Percentiles rank a stretch among this genome's conserved stretches.
Evolutionary conservation across 345 rosid species (phyloP).

Genomic region (Citrus hindsii): DNA sequence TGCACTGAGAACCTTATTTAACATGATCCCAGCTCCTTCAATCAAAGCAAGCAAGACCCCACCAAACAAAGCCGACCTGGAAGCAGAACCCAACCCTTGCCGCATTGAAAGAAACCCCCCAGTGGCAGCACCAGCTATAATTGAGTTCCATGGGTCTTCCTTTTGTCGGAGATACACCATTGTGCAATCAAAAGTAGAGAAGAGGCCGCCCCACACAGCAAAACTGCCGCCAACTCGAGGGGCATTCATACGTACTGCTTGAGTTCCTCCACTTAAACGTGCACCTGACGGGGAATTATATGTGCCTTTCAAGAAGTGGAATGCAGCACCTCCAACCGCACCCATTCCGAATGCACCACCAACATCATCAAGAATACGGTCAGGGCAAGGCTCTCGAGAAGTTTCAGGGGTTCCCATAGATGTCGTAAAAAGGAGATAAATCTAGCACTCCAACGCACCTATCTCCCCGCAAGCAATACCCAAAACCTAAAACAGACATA

Average conservation of each 20-base stretch:
- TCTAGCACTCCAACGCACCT: background rate
- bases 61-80: conserved; percentile 44
- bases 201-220: conserved; percentile 64
- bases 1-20: conserved; percentile 57
- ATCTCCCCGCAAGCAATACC: background rate
- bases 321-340: conserved; percentile 68
- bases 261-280: conserved; percentile 59
- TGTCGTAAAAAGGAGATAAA: background rate
- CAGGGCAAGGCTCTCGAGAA: conserved; percentile 50
- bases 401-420: conserved; percentile 60
- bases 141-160: conserved; percentile 79
- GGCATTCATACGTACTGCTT: conserved; percentile 71
- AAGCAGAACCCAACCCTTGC: conserved; percentile 51
- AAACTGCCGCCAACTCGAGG: conserved; percentile 76
- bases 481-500: too few species aligned
- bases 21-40: conserved; percentile 80
- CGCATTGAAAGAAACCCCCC: conserved; percentile 70
- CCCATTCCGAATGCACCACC: conserved; percentile 68
- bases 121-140: conserved; percentile 70
- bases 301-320: conserved; percentile 56
- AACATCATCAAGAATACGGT: conserved; percentile 43
- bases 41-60: conserved; percentile 66
- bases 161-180: conserved; percentile 63
- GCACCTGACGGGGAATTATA: conserved; percentile 54
- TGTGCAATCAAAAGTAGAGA: conserved; percentile 54